Percentiles rank a stretch among this genome's conserved stretches.
phyloP scores from a whole-genome alignment of 2,329 filamentous ascomycete genomes.

The Fusarium transvaalense region DNA sequence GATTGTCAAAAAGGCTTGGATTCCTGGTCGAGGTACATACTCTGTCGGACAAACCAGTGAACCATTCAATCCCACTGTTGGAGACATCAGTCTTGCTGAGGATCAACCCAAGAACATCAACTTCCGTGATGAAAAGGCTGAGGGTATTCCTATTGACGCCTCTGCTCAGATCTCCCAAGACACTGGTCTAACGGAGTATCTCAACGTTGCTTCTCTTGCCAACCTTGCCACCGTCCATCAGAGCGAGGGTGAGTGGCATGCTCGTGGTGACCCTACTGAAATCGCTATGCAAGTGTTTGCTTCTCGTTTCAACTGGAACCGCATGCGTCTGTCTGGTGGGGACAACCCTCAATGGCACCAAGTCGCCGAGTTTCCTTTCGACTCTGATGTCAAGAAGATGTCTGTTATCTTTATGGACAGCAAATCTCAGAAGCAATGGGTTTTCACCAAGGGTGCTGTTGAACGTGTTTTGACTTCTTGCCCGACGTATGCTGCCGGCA shows the following conservation, averaged over 20 bases:
- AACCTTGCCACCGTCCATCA: slow-evolving; percentile 74
- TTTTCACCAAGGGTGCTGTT: slow-evolving; percentile 76
- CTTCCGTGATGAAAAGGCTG: slow-evolving; percentile 44
- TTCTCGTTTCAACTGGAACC: slow-evolving; percentile 74
- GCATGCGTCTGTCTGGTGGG: slow-evolving; percentile 63
- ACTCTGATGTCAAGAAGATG: slow-evolving; percentile 82
- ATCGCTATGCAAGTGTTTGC: slow-evolving; percentile 82
- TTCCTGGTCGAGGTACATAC: slow-evolving; percentile 62
- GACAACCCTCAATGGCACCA: slow-evolving; percentile 66
- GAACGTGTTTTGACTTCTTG: slow-evolving; percentile 76
- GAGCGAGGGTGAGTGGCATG: slow-evolving; percentile 68
- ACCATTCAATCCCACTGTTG: slow-evolving; percentile 68
- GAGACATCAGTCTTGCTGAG: slow-evolving; percentile 58
- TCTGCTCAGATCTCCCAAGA: slow-evolving; percentile 59
- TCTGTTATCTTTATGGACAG: slow-evolving; percentile 72
- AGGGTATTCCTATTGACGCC: slow-evolving; percentile 47
- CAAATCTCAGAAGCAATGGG: slow-evolving; percentile 57
- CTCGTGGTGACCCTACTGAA: slow-evolving; percentile 73
- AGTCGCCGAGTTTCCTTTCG: slow-evolving; percentile 78
- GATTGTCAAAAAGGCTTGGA: slow-evolving; percentile 66
- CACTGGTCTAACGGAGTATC: slow-evolving; percentile 63
- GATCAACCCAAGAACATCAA: slow-evolving; percentile 54
- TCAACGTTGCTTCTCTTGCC: slow-evolving; percentile 73
- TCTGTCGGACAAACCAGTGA: slow-evolving; percentile 63
- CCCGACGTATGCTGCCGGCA: slow-evolving; percentile 61